phyloP scores from a whole-genome alignment of 495 filamentous ascomycete genomes.

The Xylaria telfairii region DNA sequence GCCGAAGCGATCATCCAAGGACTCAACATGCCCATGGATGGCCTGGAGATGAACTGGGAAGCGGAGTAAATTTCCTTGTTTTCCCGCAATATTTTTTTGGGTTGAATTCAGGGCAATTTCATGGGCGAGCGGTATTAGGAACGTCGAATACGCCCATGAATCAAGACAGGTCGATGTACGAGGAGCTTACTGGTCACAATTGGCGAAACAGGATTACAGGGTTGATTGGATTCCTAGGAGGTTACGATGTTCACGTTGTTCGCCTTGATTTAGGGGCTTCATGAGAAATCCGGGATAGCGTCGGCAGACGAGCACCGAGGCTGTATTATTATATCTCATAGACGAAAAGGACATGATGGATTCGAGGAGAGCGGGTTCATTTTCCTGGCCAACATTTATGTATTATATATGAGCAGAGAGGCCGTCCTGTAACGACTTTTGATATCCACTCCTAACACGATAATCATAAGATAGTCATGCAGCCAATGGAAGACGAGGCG shows the following conservation, averaged over 20 bases:
- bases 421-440: conserved; percentile 4
- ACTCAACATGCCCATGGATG: conserved; percentile 55
- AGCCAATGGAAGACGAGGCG: not conserved
- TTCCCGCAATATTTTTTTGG: not conserved
- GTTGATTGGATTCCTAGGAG: not conserved
- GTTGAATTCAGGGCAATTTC: not conserved
- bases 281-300: conserved; percentile 8
- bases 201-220: conserved; percentile 7
- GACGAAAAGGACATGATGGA: not conserved
- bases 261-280: not conserved
- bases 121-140: not conserved
- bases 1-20: conserved; percentile 54
- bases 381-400: not conserved
- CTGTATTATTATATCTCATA: not conserved
- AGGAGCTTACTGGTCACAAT: not conserved
- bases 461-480: not conserved
- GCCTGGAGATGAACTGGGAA: conserved; percentile 47
- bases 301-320: conserved; percentile 9
- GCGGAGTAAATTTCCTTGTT: not conserved
- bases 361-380: not conserved
- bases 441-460: conserved; percentile 18
- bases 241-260: not conserved
- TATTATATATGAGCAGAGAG: conserved; percentile 1
- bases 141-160: not conserved
- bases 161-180: not conserved